Evolutionary conservation across 768 basidiomycete species (phyloP), one percentile per base, ranked within the genome.

Genomic region (Pleurotus tuoliensis): DNA sequence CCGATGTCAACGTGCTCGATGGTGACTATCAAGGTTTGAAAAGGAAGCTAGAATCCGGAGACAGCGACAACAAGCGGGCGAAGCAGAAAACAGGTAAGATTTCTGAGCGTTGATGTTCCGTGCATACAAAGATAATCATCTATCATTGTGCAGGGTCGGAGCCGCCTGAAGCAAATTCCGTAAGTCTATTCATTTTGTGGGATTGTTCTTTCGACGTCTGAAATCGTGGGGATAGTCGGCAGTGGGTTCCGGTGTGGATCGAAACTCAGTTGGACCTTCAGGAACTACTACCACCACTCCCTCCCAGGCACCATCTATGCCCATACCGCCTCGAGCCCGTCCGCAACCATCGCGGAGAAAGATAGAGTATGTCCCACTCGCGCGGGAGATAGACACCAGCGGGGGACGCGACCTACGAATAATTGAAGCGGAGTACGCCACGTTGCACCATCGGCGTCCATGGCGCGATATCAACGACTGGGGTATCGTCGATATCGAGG

Each of bases 401-500:
- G 94, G 93, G 22, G 94, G 94, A 27, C 84, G 93, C 61, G 89
- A 96, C 70, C 66, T 94, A 34, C 79, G 84, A 47, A 62, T 72
- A 9, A 71, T 96, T 55, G 83, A 89, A 51, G 73, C 77, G 11
- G 91, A 92, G 62, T 76, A 82, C 55, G 63, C 69, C 27, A 78
- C 74, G 34, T 65, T 77, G 15, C 68, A 75, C n/a, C 75, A 81
- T 46, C 74, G 79, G 52, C 81, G 88, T 44, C 77, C 82, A 5
- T 68, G 88, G 63, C 80, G 89, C 56, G 83, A 87, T 50, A 80
- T 92, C 60, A 85, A 87, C 66, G 92, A 95, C 53, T 92, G 94
- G 85, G 94, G 92, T 18, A 79, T 77, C 6, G 83, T 96, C 49
- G 95, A 98, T 63, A 86, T 98, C 57, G 94, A 97, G 65, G 86